Conservation (phyloP, 2,329 filamentous ascomycete species). For the Didymosphaeria variabile region DNA sequence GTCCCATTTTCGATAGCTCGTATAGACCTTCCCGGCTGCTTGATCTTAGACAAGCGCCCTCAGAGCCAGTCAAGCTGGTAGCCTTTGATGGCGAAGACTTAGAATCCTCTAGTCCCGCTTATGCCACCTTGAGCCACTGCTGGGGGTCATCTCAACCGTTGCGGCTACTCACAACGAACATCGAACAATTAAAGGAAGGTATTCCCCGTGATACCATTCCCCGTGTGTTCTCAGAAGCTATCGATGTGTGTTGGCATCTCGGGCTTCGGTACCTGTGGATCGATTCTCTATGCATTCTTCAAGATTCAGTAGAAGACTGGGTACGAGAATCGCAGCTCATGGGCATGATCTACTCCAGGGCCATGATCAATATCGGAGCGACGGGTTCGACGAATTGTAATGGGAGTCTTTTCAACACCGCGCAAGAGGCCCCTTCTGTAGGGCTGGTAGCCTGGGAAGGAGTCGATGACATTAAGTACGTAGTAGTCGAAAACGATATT, state of each 20-base stretch:
- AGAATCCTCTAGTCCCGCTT: background rate
- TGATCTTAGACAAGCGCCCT: background rate
- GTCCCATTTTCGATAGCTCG: slow-evolving; percentile 4
- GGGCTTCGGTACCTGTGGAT: slow-evolving; percentile 19
- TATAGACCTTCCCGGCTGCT: slow-evolving; percentile 7
- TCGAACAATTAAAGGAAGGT: background rate
- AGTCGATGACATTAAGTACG: background rate
- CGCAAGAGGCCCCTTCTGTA: slow-evolving; percentile 2
- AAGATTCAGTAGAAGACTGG: slow-evolving; percentile 15
- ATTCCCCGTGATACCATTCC: slow-evolving; percentile 11
- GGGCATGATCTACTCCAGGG: slow-evolving; percentile 16
- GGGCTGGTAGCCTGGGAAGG: slow-evolving; percentile 13
- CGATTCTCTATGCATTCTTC: slow-evolving; percentile 19
- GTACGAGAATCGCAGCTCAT: slow-evolving; percentile 11
- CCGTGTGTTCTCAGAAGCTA: slow-evolving; percentile 15
- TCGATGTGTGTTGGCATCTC: slow-evolving; percentile 7
- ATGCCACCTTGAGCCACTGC: slow-evolving; percentile 15
- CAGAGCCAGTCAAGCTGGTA: background rate
- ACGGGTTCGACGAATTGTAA: slow-evolving; percentile 9
- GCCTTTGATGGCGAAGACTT: background rate
- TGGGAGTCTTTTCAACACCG: background rate
- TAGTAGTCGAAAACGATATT: slow-evolving; percentile 16
- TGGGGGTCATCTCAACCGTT: slow-evolving; percentile 16
- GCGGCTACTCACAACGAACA: slow-evolving; percentile 1
- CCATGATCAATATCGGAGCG: slow-evolving; percentile 17